Evolutionary conservation across 176 grass and related monocot species (phyloP).

Genomic region (Avena eriantha): DNA sequence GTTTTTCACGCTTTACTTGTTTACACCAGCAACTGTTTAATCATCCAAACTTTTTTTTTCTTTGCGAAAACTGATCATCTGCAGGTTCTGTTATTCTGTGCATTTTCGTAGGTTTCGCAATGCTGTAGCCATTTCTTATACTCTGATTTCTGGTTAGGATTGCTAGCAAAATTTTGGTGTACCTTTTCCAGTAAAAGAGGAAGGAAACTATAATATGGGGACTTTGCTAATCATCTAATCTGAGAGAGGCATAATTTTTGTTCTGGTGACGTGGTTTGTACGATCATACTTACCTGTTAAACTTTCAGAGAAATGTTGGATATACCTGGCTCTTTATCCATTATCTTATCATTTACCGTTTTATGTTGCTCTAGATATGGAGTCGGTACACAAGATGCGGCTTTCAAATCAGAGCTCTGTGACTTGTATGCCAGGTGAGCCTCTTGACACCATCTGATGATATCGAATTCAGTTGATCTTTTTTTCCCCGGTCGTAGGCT

Average conservation of each 20-base stretch:
- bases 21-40: background rate
- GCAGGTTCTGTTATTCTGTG: background rate
- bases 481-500: too few relatives aligned
- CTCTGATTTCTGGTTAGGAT: slow-evolving; percentile 9
- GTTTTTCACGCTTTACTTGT: background rate
- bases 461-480: background rate
- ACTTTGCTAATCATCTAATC: slow-evolving; percentile 12
- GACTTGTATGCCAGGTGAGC: slow-evolving; percentile 80
- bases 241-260: background rate
- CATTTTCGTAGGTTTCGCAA: background rate
- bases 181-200: background rate
- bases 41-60: background rate
- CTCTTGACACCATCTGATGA: slow-evolving; percentile 10
- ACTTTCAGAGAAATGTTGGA: background rate
- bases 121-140: background rate
- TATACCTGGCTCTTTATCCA: background rate
- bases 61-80: background rate
- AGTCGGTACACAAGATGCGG: slow-evolving; percentile 78
- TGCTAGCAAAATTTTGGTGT: background rate
- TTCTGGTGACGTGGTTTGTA: background rate
- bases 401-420: slow-evolving; percentile 88
- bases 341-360: slow-evolving; percentile 28
- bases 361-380: slow-evolving; percentile 69
- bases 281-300: background rate
- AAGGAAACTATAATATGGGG: background rate